Percentiles rank a stretch among this genome's conserved stretches.
phyloP scores from a whole-genome alignment of 352 stramenopile genomes.

The Globisporangium takayamanum region DNA sequence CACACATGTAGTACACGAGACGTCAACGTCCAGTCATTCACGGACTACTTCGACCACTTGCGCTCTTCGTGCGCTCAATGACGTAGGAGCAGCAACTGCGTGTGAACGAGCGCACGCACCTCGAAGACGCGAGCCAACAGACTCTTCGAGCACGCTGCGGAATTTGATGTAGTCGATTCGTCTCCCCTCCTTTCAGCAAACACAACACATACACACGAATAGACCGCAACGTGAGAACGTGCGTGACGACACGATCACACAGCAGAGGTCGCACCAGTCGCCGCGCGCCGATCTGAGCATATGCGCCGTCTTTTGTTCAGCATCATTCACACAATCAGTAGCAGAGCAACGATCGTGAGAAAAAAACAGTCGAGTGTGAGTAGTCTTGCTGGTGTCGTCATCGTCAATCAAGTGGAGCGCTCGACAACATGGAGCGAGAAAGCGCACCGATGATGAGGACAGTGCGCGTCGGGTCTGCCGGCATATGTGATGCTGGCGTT shows the following conservation, averaged over 20 bases:
- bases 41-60: background rate
- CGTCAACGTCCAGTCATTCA: background rate
- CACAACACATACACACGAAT: background rate
- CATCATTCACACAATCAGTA: too few species aligned
- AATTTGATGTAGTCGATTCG: slow-evolving; percentile 73
- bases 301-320: slow-evolving; percentile 40
- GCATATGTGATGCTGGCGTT: background rate
- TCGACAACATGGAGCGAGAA: background rate
- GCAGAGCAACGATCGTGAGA: slow-evolving; percentile 5
- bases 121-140: slow-evolving; percentile 35
- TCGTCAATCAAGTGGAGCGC: too few species aligned
- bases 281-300: slow-evolving; percentile 57
- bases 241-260: background rate
- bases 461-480: slow-evolving; percentile 27
- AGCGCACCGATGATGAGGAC: slow-evolving; percentile 60
- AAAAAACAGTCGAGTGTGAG: background rate
- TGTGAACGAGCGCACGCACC: slow-evolving; percentile 20
- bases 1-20: background rate
- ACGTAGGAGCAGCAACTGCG: background rate
- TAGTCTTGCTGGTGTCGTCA: too few species aligned
- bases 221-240: background rate
- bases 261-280: slow-evolving; percentile 23
- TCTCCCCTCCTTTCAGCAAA: slow-evolving; percentile 22
- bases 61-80: background rate
- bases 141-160: slow-evolving; percentile 45